phyloP scores from a whole-genome alignment of 1,284 basidiomycete species.

The Volvariella volvacea region DNA sequence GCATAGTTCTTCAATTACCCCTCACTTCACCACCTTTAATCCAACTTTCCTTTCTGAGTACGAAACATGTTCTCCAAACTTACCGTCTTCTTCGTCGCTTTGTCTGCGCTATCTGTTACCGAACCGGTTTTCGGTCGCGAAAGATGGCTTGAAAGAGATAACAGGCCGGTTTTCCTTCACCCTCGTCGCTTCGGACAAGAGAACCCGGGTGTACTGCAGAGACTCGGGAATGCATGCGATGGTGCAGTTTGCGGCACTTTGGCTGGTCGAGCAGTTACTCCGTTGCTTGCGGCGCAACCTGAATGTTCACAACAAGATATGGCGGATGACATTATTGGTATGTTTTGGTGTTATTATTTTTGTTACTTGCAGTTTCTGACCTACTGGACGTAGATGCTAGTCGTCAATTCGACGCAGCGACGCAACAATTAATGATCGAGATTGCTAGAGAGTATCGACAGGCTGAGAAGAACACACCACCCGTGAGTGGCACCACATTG shows the following conservation, averaged over 20 bases:
- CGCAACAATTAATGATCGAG: constrained; percentile 44
- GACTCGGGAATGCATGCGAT: constrained; percentile 40
- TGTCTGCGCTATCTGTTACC: constrained; percentile 1
- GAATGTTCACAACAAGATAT: constrained; percentile 58
- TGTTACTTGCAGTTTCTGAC: neutral
- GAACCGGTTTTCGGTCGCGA: constrained; percentile 21
- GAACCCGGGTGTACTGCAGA: constrained; percentile 39
- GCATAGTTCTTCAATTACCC: too few relatives aligned
- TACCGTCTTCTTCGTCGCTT: neutral
- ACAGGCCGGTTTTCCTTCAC: constrained; percentile 34
- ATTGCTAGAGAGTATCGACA: constrained; percentile 52
- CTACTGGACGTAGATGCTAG: constrained; percentile 33
- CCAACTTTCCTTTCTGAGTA: neutral
- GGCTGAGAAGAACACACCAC: constrained; percentile 58
- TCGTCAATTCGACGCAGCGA: constrained; percentile 44
- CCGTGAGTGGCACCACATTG: constrained; percentile 26
- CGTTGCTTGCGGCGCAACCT: constrained; percentile 47
- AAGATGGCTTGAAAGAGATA: constrained; percentile 42
- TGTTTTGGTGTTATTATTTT: constrained; percentile 13
- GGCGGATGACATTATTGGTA: constrained; percentile 54
- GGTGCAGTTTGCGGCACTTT: constrained; percentile 45
- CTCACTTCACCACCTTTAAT: too few relatives aligned
- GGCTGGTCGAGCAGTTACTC: constrained; percentile 42
- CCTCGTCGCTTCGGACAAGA: constrained; percentile 51
- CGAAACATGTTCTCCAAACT: neutral